Conservation (phyloP, 2,329 filamentous ascomycete genomes). For the Diaporthe aspalathi region DNA sequence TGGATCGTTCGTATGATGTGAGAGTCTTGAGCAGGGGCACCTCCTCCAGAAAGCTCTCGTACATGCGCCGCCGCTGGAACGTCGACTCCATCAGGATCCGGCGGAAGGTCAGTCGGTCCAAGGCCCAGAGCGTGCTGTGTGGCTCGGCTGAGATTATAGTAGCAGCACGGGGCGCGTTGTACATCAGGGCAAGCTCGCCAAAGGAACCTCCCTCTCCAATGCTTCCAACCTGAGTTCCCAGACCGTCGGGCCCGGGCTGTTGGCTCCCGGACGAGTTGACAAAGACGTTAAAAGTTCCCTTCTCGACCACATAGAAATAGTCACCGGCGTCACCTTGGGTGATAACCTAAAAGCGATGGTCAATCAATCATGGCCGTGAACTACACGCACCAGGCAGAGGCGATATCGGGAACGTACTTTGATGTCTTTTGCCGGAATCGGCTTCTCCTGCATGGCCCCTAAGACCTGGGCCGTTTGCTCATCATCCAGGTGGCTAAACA, state of each 20-base stretch:
- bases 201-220: slow-evolving; percentile 93
- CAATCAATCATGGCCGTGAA: slow-evolving; percentile 29
- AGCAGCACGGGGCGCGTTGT: slow-evolving; percentile 95
- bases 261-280: slow-evolving; percentile 83
- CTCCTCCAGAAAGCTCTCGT: slow-evolving; percentile 95
- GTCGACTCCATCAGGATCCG: slow-evolving; percentile 98
- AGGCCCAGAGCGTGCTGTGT: slow-evolving; percentile 86
- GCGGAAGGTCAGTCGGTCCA: slow-evolving; percentile 96
- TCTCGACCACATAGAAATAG: slow-evolving; percentile 97
- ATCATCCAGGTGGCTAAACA: slow-evolving; percentile 94
- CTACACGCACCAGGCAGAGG: slow-evolving; percentile 1
- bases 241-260: slow-evolving; percentile 82
- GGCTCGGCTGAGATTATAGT: slow-evolving; percentile 88
- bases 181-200: slow-evolving; percentile 97
- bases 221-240: slow-evolving; percentile 83
- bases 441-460: slow-evolving; percentile 92
- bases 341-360: slow-evolving; percentile 75
- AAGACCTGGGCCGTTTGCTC: slow-evolving; percentile 90
- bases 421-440: slow-evolving; percentile 89
- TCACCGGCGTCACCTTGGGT: slow-evolving; percentile 95
- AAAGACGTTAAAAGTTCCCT: slow-evolving; percentile 89
- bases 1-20: slow-evolving; percentile 92
- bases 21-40: slow-evolving; percentile 86
- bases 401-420: slow-evolving; percentile 59
- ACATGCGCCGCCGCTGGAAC: slow-evolving; percentile 95